Conservation (phyloP, 768 basidiomycete genomes). For the Tricholoma flavovirens region DNA sequence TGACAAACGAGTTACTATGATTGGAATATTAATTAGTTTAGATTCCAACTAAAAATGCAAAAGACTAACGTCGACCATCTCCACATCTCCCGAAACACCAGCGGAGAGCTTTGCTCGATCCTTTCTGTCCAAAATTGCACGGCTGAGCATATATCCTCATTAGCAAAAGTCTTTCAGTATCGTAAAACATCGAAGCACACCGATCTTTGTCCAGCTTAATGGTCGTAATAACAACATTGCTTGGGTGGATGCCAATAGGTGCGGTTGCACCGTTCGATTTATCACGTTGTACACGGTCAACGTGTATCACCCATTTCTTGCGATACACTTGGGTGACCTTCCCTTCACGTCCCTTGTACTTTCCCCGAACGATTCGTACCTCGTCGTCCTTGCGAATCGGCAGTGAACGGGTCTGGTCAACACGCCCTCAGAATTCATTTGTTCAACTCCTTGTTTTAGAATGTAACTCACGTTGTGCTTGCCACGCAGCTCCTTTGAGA, state of each 20-base stretch:
- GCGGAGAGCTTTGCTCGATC: conserved; percentile 61
- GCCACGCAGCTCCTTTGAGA: conserved; percentile 89
- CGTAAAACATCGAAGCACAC: conserved; percentile 29
- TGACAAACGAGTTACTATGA: conserved; percentile 31
- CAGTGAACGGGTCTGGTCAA: conserved; percentile 72
- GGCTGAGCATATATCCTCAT: conserved; percentile 33
- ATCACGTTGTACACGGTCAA: conserved; percentile 96
- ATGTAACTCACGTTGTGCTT: conserved; percentile 77
- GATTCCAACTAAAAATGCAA: background rate
- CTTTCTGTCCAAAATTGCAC: conserved; percentile 84
- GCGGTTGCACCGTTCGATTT: conserved; percentile 94
- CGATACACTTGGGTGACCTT: conserved; percentile 98
- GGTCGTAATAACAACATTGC: conserved; percentile 90
- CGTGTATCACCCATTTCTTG: conserved; percentile 98
- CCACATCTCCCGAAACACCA: conserved; percentile 50
- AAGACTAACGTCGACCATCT: conserved; percentile 72
- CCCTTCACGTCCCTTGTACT: conserved; percentile 98
- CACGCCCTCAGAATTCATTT: background rate
- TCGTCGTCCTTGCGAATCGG: conserved; percentile 98
- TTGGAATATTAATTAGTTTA: conserved; percentile 10
- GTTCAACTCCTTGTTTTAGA: background rate
- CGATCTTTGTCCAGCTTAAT: conserved; percentile 93
- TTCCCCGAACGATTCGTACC: conserved; percentile 92
- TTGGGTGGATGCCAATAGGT: conserved; percentile 93
- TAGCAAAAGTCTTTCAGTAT: background rate